Conservation (phyloP, 108 stramenopile species). For the Discostella stelligeroides region DNA sequence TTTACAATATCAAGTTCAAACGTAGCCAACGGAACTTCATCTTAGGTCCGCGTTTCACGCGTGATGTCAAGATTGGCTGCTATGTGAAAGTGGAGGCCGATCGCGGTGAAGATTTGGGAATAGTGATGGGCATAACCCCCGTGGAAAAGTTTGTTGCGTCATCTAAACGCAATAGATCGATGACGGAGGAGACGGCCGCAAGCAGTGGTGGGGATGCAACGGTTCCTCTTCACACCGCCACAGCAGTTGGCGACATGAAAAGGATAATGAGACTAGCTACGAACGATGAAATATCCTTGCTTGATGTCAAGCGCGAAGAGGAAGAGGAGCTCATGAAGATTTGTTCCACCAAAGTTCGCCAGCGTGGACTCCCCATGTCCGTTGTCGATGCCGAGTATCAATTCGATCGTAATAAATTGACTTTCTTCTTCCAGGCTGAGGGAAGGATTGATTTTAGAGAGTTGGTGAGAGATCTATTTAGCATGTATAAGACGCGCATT, state of each 20-base stretch:
- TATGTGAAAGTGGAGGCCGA: slow-evolving; percentile 99
- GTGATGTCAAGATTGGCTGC: slow-evolving; percentile 87
- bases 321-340: slow-evolving; percentile 93
- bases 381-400: slow-evolving; percentile 98
- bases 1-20: slow-evolving; percentile 95
- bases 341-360: slow-evolving; percentile 88
- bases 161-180: slow-evolving; percentile 32
- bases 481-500: slow-evolving; percentile 97
- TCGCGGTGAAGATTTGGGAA: slow-evolving; percentile 96
- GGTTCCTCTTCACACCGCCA: slow-evolving; percentile 20
- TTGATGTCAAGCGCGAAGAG: slow-evolving; percentile 84
- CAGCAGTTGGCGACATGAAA: slow-evolving; percentile 67
- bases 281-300: slow-evolving; percentile 85
- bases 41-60: slow-evolving; percentile 62
- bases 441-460: slow-evolving; percentile 97
- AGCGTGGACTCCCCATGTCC: slow-evolving; percentile 90
- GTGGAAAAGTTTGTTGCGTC: slow-evolving; percentile 66
- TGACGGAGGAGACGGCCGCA: slow-evolving; percentile 33
- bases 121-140: slow-evolving; percentile 76
- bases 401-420: slow-evolving; percentile 96
- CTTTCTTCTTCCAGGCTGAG: slow-evolving; percentile 97
- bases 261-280: slow-evolving; percentile 85
- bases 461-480: slow-evolving; percentile 96
- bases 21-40: slow-evolving; percentile 88
- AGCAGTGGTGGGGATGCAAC: slow-evolving; percentile 21